Base-by-base conservation (phyloP, 768 basidiomycete genomes). In the Pleurotus sapidus region DNA sequence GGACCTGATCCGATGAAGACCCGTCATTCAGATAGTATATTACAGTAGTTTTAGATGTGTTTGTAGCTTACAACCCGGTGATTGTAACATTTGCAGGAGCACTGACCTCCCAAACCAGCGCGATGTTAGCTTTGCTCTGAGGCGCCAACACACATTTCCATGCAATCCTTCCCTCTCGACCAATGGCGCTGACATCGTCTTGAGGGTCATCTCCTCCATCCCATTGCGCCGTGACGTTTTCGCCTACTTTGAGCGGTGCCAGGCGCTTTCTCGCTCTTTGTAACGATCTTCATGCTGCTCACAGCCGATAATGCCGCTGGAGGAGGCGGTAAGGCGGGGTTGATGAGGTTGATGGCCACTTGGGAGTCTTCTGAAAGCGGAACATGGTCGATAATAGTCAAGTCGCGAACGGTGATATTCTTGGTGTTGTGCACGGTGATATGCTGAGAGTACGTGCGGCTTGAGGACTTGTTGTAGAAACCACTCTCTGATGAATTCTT, bases 101-200 rank as follows among this genome's bases (percentile, higher is more conserved):
- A 11, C 60, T 59, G 12, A 74, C 67, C 61, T 76, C 73, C 70
- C 72, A 77, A 24, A 70, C 65, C 30, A 77, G 58, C 4, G 60
- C 50, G 37, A 75, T 55, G 45, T 67, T 68, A 0, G 68, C 46
- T 58, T 73, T 74, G 14, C 53, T 65, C 55, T 73, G 70, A 17
- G 72, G 34, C 1, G 68, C 55, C 7, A 75, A 58, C 2, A 63
- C 55, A 37, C 72, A 74, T n/a, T 73, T 57, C 70, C 72, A 75
- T 37, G 68, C 66, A 48, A 77, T 56, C 63, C 68, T 70, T 5
- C 74, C 70, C 55, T 77, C 69, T 49, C 67, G 64, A 1, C 71
- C 74, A 46, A 72, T 55, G 6, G 64, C 56, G 15, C 61, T 63
- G 4, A 64, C 63, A 40, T 68, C 67, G 17, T 60, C 46, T 1